Evolutionary conservation across 805 yeast genomes (phyloP), one percentile per base, ranked within the genome.

Genomic region (Brettanomyces naardenensis): DNA sequence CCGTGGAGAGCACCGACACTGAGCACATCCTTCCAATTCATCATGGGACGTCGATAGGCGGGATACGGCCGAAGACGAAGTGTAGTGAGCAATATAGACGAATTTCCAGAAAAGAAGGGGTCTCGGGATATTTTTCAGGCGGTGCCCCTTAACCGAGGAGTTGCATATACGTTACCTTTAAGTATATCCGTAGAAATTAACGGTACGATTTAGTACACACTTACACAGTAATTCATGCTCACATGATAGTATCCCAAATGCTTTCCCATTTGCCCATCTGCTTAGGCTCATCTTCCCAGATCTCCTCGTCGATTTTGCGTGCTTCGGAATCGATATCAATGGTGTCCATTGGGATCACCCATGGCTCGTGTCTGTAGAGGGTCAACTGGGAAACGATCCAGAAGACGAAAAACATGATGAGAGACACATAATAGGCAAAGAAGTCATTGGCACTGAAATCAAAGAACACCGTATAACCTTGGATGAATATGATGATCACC

Each of bases 371-470:
- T 56, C 64, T 76, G 52, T 58, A 67, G 29, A 69, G 40, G 47
- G 79, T 83, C 59, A 75, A 69, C 35, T 54, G 58, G 11, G 56
- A 45, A 11, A 65, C 66, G 2, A 69, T 40, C 78, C 77, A 84
- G 6, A 71, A 48, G 7, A 62, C 71, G 31, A 69, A 62, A 55
- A 78, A 80, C 35, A 80, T 58, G 40, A 81, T 68, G 19, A 80
- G 64, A 11, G 90, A 82, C 39, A 84, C 64, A 52, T 85, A 84
- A 19, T 83, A 74, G 19, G 85, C 75, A 54, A 82, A 73, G 65
- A 84, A 84, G 28, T 62, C 58, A 5, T 72, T 55, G 4, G 73
- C 82, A 41, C 61, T 61, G 50, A 80, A 61, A 10, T 58, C 58
- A 38, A 74, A 73, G 60, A 84, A 84, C 2, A 75, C 73, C 2